phyloP scores from a whole-genome alignment of 2,329 filamentous ascomycete species.

The Chrysoporthe austroafricana region DNA sequence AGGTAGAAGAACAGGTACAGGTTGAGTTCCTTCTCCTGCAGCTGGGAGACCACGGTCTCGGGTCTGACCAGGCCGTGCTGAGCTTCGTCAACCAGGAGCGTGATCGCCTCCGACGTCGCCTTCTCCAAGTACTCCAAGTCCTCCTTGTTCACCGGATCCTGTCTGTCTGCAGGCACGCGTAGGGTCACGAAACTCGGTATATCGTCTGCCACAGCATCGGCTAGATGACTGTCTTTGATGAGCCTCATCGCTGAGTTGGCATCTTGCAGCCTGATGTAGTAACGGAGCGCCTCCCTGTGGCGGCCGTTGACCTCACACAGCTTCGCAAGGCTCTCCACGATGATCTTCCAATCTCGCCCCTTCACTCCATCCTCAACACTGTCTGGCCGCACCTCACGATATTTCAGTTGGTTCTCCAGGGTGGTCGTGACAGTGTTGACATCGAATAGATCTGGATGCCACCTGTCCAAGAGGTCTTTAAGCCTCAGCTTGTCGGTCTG shows the following conservation, averaged over 20 bases:
- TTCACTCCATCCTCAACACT: conserved; percentile 73
- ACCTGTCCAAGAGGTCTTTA: conserved; percentile 77
- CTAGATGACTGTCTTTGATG: conserved; percentile 86
- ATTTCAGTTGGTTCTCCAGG: conserved; percentile 81
- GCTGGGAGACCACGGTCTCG: conserved; percentile 75
- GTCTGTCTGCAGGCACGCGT: conserved; percentile 74
- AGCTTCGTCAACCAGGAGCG: conserved; percentile 86
- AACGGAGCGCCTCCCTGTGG: conserved; percentile 81
- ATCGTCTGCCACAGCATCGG: conserved; percentile 86
- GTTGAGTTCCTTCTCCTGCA: conserved; percentile 67
- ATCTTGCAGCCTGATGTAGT: conserved; percentile 89
- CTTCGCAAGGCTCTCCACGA: conserved; percentile 85
- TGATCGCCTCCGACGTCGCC: conserved; percentile 80
- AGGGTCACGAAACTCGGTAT: conserved; percentile 87
- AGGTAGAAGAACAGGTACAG: conserved; percentile 93
- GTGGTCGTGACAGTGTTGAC: conserved; percentile 74
- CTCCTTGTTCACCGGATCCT: conserved; percentile 64
- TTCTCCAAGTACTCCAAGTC: conserved; percentile 79
- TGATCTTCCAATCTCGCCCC: conserved; percentile 82
- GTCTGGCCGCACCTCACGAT: conserved; percentile 74
- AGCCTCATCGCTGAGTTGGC: conserved; percentile 86
- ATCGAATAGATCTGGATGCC: conserved; percentile 85
- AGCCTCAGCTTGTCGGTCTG: conserved; percentile 75
- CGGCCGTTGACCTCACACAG: conserved; percentile 82
- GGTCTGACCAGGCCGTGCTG: conserved; percentile 85